These are phyloP conservation scores for Talaromyces pinophilus DNA, from an alignment of 2,329 filamentous ascomycete genomes.

Conservation along the genomic window DNA sequence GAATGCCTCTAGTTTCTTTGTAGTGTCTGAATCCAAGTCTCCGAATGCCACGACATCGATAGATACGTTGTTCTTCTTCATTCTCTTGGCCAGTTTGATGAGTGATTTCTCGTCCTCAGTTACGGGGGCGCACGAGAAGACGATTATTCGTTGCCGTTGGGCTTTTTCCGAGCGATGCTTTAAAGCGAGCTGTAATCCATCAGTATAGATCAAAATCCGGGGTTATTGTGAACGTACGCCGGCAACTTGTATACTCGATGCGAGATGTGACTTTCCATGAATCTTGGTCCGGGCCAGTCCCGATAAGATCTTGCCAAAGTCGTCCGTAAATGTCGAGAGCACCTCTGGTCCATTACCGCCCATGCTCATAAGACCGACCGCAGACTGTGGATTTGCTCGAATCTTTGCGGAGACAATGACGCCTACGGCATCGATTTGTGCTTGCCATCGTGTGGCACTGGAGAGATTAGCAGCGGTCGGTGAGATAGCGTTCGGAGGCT, in stretches of 20 bases:
- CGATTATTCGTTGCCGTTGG: constrained; percentile 93
- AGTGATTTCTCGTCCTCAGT: constrained; percentile 86
- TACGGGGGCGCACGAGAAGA: constrained; percentile 92
- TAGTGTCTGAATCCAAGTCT: constrained; percentile 84
- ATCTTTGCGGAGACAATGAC: constrained; percentile 96
- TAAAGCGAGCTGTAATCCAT: constrained; percentile 71
- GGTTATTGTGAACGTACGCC: constrained; percentile 64
- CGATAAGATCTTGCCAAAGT: constrained; percentile 92
- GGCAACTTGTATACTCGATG: constrained; percentile 93
- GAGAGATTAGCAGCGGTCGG: constrained; percentile 36
- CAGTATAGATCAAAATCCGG: constrained; percentile 12
- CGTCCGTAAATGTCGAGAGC: constrained; percentile 90
- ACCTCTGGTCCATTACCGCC: constrained; percentile 96
- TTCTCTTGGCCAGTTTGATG: constrained; percentile 87
- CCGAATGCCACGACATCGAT: constrained; percentile 96
- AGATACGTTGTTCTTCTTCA: constrained; percentile 96
- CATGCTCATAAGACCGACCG: constrained; percentile 98
- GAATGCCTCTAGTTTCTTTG: constrained; percentile 88
- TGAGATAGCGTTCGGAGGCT: constrained; percentile 26
- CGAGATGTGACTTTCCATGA: constrained; percentile 80
- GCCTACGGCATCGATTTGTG: constrained; percentile 91
- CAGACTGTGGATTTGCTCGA: constrained; percentile 92
- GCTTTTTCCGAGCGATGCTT: constrained; percentile 98
- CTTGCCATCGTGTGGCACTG: constrained; percentile 91
- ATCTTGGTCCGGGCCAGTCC: constrained; percentile 94